Evolutionary conservation across 805 yeast species (phyloP).

Genomic region (Yamadazyma philogaea): DNA sequence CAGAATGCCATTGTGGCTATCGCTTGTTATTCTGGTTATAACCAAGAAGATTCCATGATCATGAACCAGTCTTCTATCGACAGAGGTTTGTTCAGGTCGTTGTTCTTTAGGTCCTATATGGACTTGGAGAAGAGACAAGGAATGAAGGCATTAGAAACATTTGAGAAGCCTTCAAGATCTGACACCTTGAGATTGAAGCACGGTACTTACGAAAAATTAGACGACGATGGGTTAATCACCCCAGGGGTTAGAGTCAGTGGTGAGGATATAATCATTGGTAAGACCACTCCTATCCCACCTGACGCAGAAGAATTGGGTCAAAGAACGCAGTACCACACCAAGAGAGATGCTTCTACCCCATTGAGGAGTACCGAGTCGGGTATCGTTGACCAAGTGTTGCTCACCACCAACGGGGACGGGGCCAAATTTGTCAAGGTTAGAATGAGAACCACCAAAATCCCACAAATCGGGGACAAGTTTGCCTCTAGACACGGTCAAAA

Average conservation of each 20-base stretch:
- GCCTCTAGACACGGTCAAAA: slow-evolving; percentile 99
- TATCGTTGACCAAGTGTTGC: slow-evolving; percentile 94
- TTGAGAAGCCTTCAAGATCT: slow-evolving; percentile 93
- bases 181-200: slow-evolving; percentile 94
- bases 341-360: slow-evolving; percentile 98
- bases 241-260: slow-evolving; percentile 99
- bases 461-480: slow-evolving; percentile 98
- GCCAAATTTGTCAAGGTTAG: slow-evolving; percentile 95
- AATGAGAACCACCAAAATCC: slow-evolving; percentile 97
- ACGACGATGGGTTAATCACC: slow-evolving; percentile 95
- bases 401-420: slow-evolving; percentile 98
- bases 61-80: slow-evolving; percentile 98
- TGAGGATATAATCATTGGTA: slow-evolving; percentile 97
- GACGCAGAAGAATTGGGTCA: slow-evolving; percentile 98
- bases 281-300: slow-evolving; percentile 98
- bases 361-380: slow-evolving; percentile 95
- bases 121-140: slow-evolving; percentile 98
- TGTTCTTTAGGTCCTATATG: slow-evolving; percentile 96
- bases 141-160: slow-evolving; percentile 96
- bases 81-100: slow-evolving; percentile 91
- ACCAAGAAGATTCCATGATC: slow-evolving; percentile 99
- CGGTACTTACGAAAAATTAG: slow-evolving; percentile 96
- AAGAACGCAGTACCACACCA: slow-evolving; percentile 96
- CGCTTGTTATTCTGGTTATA: slow-evolving; percentile 96
- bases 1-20: slow-evolving; percentile 98